phyloP scores from a whole-genome alignment of 2,329 filamentous ascomycete genomes.

The Phaeophleospora eucalypticola region DNA sequence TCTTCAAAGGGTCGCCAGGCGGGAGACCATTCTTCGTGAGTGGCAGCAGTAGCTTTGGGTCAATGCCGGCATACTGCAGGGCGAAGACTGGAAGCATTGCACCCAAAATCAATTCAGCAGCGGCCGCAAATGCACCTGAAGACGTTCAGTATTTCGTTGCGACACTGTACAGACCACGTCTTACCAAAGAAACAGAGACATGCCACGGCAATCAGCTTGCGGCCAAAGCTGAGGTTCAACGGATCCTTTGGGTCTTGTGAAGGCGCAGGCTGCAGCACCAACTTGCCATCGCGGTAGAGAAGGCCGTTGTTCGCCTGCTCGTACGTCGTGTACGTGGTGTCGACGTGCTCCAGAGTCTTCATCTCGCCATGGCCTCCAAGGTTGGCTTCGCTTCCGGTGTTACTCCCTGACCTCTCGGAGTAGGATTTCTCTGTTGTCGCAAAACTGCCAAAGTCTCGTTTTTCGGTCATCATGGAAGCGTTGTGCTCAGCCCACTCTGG shows the following conservation, averaged over 20 bases:
- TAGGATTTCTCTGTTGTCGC: background rate
- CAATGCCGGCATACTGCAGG: constrained; percentile 25
- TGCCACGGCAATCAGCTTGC: constrained; percentile 16
- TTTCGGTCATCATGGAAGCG: background rate
- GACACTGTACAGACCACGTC: constrained; percentile 22
- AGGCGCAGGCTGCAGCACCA: constrained; percentile 10
- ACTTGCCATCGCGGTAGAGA: constrained; percentile 5
- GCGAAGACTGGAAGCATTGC: constrained; percentile 31
- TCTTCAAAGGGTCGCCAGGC: constrained; percentile 20
- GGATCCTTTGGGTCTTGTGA: constrained; percentile 19
- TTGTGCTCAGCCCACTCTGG: background rate
- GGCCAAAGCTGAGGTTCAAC: constrained; percentile 12
- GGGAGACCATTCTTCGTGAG: constrained; percentile 16
- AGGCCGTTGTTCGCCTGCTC: constrained; percentile 5
- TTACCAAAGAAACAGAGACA: constrained; percentile 19
- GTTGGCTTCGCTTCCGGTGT: background rate
- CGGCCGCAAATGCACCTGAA: constrained; percentile 28
- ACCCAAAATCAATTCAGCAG: constrained; percentile 30
- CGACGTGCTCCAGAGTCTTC: constrained; percentile 1
- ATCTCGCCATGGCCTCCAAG: background rate
- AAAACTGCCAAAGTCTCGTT: background rate
- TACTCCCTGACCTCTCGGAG: background rate
- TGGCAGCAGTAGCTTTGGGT: constrained; percentile 13
- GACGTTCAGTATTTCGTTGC: too few species aligned
- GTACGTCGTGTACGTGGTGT: constrained; percentile 5